Percentiles rank a stretch among this genome's conserved stretches.
Evolutionary conservation across 2,329 filamentous ascomycete genomes (phyloP).

Genomic region (Apiospora koreana): DNA sequence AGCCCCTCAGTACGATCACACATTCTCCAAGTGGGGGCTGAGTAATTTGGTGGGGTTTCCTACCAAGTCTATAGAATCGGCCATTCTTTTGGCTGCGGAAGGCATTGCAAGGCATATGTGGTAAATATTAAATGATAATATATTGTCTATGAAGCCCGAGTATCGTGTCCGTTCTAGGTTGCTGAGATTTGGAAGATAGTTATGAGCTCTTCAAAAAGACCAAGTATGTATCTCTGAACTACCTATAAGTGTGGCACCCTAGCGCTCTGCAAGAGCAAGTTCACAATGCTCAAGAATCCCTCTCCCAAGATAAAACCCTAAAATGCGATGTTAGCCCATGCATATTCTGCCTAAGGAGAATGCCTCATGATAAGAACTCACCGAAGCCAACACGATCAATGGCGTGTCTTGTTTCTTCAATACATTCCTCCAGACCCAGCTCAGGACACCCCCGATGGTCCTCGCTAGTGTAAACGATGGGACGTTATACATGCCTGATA

Average conservation of each 20-base stretch:
- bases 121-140: not conserved
- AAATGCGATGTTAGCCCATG: not conserved
- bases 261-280: constrained; percentile 77
- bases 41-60: constrained; percentile 8
- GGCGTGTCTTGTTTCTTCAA: constrained; percentile 63
- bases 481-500: constrained; percentile 89
- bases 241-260: constrained; percentile 72
- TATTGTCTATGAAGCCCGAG: not conserved
- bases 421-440: constrained; percentile 73
- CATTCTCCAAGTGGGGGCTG: constrained; percentile 11
- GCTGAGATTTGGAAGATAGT: not conserved
- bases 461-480: constrained; percentile 92
- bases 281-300: constrained; percentile 88
- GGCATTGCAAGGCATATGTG: not conserved
- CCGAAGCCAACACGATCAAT: constrained; percentile 82
- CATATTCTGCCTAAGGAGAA: not conserved
- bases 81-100: not conserved
- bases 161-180: not conserved
- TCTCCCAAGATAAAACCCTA: constrained; percentile 89
- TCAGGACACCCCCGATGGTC: constrained; percentile 73
- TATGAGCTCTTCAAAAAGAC: not conserved
- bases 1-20: not conserved
- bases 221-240: constrained; percentile 12
- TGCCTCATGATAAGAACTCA: constrained; percentile 37
- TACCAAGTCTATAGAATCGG: not conserved